phyloP scores from a whole-genome alignment of 2,329 filamentous ascomycete species.

The Tolypocladium tundrense region DNA sequence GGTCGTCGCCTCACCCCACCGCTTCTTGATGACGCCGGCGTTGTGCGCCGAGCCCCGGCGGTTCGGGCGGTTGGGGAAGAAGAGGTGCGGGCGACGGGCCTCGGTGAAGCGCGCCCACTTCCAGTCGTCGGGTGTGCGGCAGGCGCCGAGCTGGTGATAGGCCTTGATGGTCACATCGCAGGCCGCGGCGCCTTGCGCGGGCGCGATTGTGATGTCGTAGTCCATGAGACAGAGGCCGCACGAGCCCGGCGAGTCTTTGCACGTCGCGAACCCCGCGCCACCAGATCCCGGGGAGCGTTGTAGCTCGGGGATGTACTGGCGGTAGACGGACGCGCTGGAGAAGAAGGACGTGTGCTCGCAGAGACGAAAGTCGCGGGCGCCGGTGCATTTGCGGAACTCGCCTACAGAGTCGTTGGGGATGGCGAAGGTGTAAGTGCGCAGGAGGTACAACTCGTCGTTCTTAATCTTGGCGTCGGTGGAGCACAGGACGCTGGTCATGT shows the following conservation, averaged over 20 bases:
- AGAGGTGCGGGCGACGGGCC: slow-evolving; percentile 8
- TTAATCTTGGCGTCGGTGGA: slow-evolving; percentile 8
- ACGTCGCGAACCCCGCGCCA: slow-evolving; percentile 6
- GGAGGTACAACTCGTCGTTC: slow-evolving; percentile 9
- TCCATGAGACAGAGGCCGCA: slow-evolving; percentile 14
- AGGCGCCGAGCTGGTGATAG: slow-evolving; percentile 11
- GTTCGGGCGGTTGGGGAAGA: slow-evolving; percentile 12
- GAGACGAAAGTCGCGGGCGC: slow-evolving; percentile 11
- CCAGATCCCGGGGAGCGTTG: slow-evolving; percentile 2
- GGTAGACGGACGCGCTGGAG: slow-evolving; percentile 7
- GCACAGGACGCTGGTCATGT: slow-evolving; percentile 6
- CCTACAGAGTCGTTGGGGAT: slow-evolving; percentile 2
- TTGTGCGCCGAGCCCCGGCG: slow-evolving; percentile 8
- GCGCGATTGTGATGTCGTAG: slow-evolving; percentile 11
- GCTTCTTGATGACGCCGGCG: slow-evolving; percentile 7
- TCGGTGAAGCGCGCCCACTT: slow-evolving; percentile 16
- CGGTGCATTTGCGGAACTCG: slow-evolving; percentile 7
- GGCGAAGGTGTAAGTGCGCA: slow-evolving; percentile 8
- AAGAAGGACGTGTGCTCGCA: slow-evolving; percentile 13
- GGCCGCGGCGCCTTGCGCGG: neutral
- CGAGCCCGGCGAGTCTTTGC: slow-evolving; percentile 8
- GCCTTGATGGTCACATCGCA: slow-evolving; percentile 8
- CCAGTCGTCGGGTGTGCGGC: slow-evolving; percentile 12
- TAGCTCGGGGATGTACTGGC: slow-evolving; percentile 10
- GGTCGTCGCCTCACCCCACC: slow-evolving; percentile 6